Evolutionary conservation across 2,329 filamentous ascomycete species (phyloP).

Genomic region (Grosmannia serpens): DNA sequence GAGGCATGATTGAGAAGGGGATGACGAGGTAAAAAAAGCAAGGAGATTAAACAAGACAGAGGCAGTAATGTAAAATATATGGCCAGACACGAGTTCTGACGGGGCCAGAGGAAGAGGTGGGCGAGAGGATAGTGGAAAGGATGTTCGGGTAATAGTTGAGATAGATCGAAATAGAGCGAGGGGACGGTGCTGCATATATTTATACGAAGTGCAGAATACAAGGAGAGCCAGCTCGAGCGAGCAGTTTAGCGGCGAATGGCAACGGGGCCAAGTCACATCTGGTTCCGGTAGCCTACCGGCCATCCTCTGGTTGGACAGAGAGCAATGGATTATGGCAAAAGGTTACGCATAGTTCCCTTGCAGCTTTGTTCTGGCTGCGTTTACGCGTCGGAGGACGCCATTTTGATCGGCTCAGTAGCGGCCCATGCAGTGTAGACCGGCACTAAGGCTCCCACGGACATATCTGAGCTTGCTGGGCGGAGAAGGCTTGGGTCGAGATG

Average conservation of each 20-base stretch:
- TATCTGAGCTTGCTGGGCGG: not conserved
- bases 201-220: not conserved
- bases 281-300: not conserved
- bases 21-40: not conserved
- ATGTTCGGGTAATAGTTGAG: not conserved
- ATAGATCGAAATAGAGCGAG: not conserved
- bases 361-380: not conserved
- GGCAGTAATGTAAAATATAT: not conserved
- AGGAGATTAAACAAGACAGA: not conserved
- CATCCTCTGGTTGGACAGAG: not conserved
- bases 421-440: not conserved
- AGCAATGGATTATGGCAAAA: not conserved
- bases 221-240: not conserved
- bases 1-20: slow-evolving; percentile 31
- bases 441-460: not conserved
- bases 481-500: not conserved
- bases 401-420: not conserved
- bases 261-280: not conserved
- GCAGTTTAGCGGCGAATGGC: not conserved
- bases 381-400: slow-evolving; percentile 11
- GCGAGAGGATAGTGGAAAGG: not conserved
- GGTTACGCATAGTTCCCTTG: not conserved
- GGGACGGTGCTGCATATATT: not conserved
- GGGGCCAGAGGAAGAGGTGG: too few species aligned
- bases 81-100: not conserved